Evolutionary conservation across 2,329 filamentous ascomycete species (phyloP).

Genomic region (Thelonectria blattea): DNA sequence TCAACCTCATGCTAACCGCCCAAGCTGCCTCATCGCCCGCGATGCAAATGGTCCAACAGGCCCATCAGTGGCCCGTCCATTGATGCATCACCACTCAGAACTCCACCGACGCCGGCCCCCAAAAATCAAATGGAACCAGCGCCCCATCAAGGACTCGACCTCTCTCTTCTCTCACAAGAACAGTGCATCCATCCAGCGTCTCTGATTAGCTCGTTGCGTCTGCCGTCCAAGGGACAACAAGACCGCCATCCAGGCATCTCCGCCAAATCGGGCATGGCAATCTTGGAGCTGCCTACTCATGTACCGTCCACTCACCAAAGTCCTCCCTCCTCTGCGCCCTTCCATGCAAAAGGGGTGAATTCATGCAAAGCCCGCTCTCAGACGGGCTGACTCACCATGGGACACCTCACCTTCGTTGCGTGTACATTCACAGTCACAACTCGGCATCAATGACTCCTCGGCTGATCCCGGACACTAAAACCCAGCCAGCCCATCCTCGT

Average conservation of each 20-base stretch:
- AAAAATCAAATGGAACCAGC: neutral
- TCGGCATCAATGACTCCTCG: neutral
- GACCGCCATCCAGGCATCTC: neutral
- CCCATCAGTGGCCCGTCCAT: too few species aligned
- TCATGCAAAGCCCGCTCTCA: too few species aligned
- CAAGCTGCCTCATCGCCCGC: neutral
- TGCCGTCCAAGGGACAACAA: conserved; percentile 5
- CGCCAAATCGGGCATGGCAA: neutral
- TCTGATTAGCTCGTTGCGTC: conserved; percentile 21
- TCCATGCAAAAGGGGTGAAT: too few species aligned
- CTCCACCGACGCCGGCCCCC: neutral
- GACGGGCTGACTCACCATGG: conserved; percentile 2
- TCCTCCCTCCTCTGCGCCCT: too few species aligned
- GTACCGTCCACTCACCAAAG: too few species aligned
- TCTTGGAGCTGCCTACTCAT: neutral
- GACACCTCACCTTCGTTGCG: neutral
- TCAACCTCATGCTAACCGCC: too few species aligned
- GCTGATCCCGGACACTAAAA: conserved; percentile 14
- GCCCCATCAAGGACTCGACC: too few species aligned
- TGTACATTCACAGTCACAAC: neutral
- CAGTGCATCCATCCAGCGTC: conserved; percentile 12
- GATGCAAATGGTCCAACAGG: too few species aligned
- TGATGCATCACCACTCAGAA: neutral
- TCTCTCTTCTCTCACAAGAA: too few species aligned
- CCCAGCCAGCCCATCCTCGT: neutral